These are phyloP conservation scores for Verticillium dahliae DNA, from an alignment of 2,329 filamentous ascomycete species.

Conservation along the genomic window DNA sequence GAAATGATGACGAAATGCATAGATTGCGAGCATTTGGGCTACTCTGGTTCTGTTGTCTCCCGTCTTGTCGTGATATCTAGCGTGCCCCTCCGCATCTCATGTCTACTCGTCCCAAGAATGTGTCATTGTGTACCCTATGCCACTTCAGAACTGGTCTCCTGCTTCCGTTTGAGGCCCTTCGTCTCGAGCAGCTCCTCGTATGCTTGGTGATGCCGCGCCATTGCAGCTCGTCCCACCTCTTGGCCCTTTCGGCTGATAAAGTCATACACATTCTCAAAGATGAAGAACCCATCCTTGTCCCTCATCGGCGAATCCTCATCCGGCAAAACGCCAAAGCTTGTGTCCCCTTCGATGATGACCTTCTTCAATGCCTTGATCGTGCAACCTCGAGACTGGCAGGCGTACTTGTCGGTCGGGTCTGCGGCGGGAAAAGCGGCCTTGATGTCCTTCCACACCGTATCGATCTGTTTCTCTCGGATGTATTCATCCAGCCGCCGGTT, in stretches of 20 bases:
- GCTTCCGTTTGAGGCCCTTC: neutral
- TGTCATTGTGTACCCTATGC: neutral
- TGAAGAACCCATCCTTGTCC: constrained; percentile 33
- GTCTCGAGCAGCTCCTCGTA: neutral
- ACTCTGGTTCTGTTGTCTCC: too few species aligned
- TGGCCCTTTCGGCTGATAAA: constrained; percentile 36
- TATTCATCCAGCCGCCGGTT: constrained; percentile 32
- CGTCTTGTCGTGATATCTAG: too few species aligned
- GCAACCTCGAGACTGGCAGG: constrained; percentile 21
- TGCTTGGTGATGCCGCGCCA: constrained; percentile 15
- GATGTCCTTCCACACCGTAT: constrained; percentile 36
- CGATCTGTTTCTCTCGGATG: constrained; percentile 22
- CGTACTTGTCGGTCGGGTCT: constrained; percentile 5
- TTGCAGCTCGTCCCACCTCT: constrained; percentile 26
- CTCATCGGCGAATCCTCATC: constrained; percentile 17
- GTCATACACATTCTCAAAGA: constrained; percentile 28
- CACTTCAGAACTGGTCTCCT: neutral
- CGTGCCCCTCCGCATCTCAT: too few species aligned
- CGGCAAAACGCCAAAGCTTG: constrained; percentile 26
- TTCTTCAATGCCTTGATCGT: constrained; percentile 37
- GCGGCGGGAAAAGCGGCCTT: constrained; percentile 25
- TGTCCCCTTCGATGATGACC: constrained; percentile 40
- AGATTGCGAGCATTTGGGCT: neutral
- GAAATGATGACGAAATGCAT: neutral
- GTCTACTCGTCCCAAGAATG: too few species aligned